phyloP scores from a whole-genome alignment of 163 green algal genomes.

The Trebouxia gelatinosa region DNA sequence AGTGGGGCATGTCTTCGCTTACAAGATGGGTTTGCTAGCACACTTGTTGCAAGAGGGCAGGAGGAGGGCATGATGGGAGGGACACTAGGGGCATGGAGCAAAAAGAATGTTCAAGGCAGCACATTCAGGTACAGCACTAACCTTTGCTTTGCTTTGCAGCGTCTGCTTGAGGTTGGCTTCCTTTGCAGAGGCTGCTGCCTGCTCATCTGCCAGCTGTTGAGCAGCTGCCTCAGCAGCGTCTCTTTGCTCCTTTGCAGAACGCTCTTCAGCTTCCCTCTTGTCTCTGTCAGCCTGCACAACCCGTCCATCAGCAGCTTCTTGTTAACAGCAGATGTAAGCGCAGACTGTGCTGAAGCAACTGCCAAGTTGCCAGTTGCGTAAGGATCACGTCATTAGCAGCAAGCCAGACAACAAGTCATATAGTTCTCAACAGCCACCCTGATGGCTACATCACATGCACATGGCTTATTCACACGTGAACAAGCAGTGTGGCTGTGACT shows the following conservation, averaged over 20 bases:
- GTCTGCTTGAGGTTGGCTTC: background rate
- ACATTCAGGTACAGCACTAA: background rate
- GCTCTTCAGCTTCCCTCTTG: conserved; percentile 43
- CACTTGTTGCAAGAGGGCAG: background rate
- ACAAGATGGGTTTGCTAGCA: background rate
- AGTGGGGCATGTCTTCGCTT: background rate
- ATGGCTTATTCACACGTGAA: no score
- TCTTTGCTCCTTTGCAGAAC: conserved; percentile 3
- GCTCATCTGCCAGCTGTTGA: conserved; percentile 31
- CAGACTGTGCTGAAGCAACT: background rate
- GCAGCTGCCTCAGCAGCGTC: conserved; percentile 37
- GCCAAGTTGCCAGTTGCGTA: background rate
- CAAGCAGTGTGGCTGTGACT: background rate
- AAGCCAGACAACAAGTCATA: background rate
- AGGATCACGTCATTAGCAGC: background rate
- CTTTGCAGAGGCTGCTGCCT: conserved; percentile 32
- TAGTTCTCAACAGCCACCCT: no score
- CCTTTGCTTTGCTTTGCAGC: background rate
- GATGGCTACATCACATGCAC: no score
- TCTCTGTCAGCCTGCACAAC: conserved; percentile 38
- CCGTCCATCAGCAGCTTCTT: background rate
- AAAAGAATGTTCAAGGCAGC: background rate
- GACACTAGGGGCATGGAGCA: no score
- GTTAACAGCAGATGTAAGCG: background rate
- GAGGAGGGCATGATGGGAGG: background rate